Evolutionary conservation across 108 stramenopile genomes (phyloP).

Genomic region (Aurantiochytrium sp.): DNA sequence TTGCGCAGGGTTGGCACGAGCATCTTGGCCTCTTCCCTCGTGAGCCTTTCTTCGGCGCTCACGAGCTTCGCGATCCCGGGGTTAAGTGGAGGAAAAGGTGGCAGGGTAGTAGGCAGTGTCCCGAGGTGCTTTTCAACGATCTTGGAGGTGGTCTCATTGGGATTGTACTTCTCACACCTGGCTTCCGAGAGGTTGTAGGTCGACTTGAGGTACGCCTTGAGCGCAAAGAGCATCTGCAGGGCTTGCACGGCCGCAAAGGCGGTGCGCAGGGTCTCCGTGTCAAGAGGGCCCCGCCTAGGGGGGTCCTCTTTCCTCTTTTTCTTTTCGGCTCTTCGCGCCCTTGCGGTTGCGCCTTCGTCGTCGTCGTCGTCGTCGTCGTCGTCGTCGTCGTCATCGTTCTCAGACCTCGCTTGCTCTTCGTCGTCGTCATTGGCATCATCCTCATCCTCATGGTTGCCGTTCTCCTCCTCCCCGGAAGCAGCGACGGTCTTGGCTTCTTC

Average conservation of each 20-base stretch:
- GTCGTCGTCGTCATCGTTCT: too few species aligned
- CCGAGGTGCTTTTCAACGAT: background rate
- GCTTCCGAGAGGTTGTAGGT: background rate
- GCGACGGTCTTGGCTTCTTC: background rate
- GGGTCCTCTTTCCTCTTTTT: too few species aligned
- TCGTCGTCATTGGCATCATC: too few species aligned
- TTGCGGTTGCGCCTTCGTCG: too few species aligned
- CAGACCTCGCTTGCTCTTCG: too few species aligned
- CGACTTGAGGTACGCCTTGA: background rate
- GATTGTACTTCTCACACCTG: background rate
- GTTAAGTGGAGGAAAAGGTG: background rate
- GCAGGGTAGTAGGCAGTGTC: background rate
- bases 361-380: too few species aligned
- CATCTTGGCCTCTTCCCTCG: too few species aligned
- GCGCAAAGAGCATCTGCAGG: background rate
- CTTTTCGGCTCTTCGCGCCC: too few species aligned
- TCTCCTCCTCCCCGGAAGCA: background rate
- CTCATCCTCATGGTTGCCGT: background rate
- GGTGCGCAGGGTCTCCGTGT: background rate
- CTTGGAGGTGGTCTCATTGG: background rate
- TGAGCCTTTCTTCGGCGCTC: too few species aligned
- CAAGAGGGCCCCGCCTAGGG: background rate
- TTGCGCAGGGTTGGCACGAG: background rate
- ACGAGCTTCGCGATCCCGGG: background rate
- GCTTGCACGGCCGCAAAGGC: background rate